Evolutionary conservation across 768 basidiomycete genomes (phyloP).

Genomic region (Xerocomus spinulosus): DNA sequence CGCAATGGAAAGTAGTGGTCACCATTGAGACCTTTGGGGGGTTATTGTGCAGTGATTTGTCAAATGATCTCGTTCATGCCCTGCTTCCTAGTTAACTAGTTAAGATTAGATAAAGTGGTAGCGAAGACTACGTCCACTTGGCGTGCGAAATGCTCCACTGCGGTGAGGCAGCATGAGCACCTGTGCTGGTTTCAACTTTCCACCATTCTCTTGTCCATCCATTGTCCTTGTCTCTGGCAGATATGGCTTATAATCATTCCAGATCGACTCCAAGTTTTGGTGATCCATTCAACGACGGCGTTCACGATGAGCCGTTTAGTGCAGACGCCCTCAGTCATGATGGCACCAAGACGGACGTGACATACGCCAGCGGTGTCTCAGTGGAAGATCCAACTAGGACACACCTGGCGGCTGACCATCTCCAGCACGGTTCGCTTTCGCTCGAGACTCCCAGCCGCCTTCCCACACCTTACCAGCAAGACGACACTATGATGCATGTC

Average conservation of each 20-base stretch:
- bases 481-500: constrained; percentile 3
- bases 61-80: too few species aligned
- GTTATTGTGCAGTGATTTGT: too few species aligned
- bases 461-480: constrained; percentile 14
- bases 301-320: constrained; percentile 21
- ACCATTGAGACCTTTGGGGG: too few species aligned
- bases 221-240: constrained; percentile 18
- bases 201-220: background rate
- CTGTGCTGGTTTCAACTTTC: background rate
- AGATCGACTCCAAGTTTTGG: constrained; percentile 8
- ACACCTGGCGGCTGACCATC: constrained; percentile 25
- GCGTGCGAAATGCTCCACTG: constrained; percentile 19
- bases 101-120: too few species aligned
- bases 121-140: too few species aligned
- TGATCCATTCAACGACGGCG: constrained; percentile 28
- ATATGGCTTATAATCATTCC: constrained; percentile 22
- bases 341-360: constrained; percentile 18
- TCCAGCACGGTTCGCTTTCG: constrained; percentile 20
- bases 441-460: constrained; percentile 10
- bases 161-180: background rate
- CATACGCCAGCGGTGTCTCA: constrained; percentile 20
- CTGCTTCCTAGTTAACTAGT: too few species aligned
- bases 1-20: too few species aligned
- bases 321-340: constrained; percentile 8
- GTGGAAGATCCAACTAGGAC: constrained; percentile 8